Evolutionary conservation across 2,329 filamentous ascomycete species (phyloP), one percentile per base, ranked within the genome.

Genomic region (Clonostachys rosea): DNA sequence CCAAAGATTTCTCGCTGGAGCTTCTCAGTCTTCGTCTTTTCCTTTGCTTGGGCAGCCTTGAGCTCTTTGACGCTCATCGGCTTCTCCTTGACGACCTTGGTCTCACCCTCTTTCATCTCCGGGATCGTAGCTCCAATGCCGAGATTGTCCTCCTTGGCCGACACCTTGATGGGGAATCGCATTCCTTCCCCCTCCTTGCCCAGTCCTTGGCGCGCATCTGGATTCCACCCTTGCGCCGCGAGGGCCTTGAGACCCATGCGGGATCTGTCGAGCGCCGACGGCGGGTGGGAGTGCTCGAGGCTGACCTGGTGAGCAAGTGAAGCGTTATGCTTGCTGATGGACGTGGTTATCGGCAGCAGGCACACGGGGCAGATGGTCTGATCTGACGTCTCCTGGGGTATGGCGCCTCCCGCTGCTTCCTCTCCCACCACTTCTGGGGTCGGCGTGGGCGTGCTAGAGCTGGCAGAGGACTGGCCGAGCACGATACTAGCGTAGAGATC

Each of bases 1-100:
- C 80, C 77, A 65, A 88, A 92, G 52, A 96, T 86, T 67, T 88
- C 75, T 55, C 81, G 74, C 53, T 83, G 76, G 49, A 96, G 62
- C 57, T 69, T 81, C 50, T 87, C 79, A 16, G 76, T 74, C 51
- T 74, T 83, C 61, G 69, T 81, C 66, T 74, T 84, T 48, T 85
- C 82, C 52, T 83, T 79, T 40, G 72, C 67, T 4, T 81, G 81
- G 59, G 76, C 65, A 61, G 80, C 83, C 56, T 81, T 76, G 37
- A 85, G 73, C 64, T 87, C 80, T 56, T 85, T 88, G n/a, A 86
- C 85, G 63, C 86, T 85, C 49, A 90, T 63, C 56, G 71, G 76
- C 57, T 72, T 69, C 40, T 67, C 60, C 55, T 71, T 70, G 57
- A 69, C 67, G 48, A 66, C 68, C 51, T 61, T 66, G 33, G 63